Base-by-base conservation (phyloP, 2,329 filamentous ascomycete genomes). In the Monilinia fructicola region DNA sequence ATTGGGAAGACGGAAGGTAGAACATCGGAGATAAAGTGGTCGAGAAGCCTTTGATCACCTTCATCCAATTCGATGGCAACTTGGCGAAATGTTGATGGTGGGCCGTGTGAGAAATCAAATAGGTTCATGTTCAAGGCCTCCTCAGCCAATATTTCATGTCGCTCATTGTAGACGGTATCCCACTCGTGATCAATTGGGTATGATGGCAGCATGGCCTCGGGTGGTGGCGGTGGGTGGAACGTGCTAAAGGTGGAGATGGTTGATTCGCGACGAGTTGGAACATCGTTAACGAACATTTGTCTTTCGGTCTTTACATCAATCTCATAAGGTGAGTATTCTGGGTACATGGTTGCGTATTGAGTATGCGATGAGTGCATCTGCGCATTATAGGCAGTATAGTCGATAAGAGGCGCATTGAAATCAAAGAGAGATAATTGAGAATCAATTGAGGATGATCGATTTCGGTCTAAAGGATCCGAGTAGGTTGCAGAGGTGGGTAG, bases 291-390 rank as follows among this genome's bases (percentile, higher is more conserved):
- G 78, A 91, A 97, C 82, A 96, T 93, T 73, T 97, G 92, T 71
- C 92, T 86, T 81, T 97, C 94, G 1, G 93, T 97, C 84, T 94
- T 96, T 81, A 98, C 90, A 77, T 97, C 94, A 69, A 97, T 89
- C 79, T 97, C 94, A 77, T 96, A 97, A 0, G 93, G 92, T 26
- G 90, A 86, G 70, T 85, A 90, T 77, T 90, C 84, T 16, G 83
- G 80, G 71, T 85, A 77, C 64, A 76, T 73, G 35, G 71, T 60
- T 46, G 74, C 71, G 67, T 82, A 83, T 64, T 83, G 82, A 14
- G 79, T 74, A 76, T 82, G 78, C 4, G 74, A 74, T 28, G 81
- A 79, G 79, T 78, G 90, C 79, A 89, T 85, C 80, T 85, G 83
- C 23, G 81, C 79, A 71, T 82, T 85, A 80, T 90, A 90, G 75